Evolutionary conservation across 441 rosid genomes (phyloP), one percentile per base, ranked within the genome.

Genomic region (Manihot esculenta): DNA sequence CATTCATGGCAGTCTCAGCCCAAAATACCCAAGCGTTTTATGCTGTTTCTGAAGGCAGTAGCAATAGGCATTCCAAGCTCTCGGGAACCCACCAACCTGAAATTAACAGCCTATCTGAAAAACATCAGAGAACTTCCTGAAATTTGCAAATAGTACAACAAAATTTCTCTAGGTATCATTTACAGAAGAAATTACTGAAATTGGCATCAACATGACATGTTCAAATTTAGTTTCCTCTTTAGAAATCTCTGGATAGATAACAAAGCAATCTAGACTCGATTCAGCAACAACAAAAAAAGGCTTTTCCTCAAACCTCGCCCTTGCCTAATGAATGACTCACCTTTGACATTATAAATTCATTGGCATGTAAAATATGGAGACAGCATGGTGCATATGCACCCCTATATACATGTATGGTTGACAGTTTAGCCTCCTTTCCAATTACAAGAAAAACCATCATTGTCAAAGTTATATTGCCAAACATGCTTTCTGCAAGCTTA

Each of bases 101-200:
- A 92, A 92, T 80, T 89, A 92, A 77, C 97, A 89, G 69, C 97
- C 96, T 81, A n/a, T n/a, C n/a, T n/a, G n/a, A n/a, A n/a, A n/a
- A n/a, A n/a, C n/a, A n/a, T n/a, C n/a, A n/a, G n/a, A n/a, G n/a
- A n/a, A n/a, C n/a, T n/a, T n/a, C n/a, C n/a, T n/a, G n/a, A n/a
- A n/a, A n/a, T n/a, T n/a, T n/a, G n/a, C n/a, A n/a, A n/a, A n/a
- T n/a, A n/a, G n/a, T n/a, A n/a, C n/a, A n/a, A n/a, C n/a, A n/a
- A n/a, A n/a, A n/a, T n/a, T n/a, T n/a, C n/a, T n/a, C n/a, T n/a
- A n/a, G n/a, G n/a, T n/a, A n/a, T n/a, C n/a, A 1, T 30, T 30
- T 30, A 30, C 33, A 30, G 33, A 30, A 30, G 33, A 30, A 30
- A 30, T 30, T 1, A 30, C 33, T 30, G 33, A 30, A 30, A 30